Percentiles rank a stretch among this genome's conserved stretches.
These are phyloP conservation scores for Tolypocladium sp. DNA, from an alignment of 2,329 filamentous ascomycete species.

Conservation along the genomic window DNA sequence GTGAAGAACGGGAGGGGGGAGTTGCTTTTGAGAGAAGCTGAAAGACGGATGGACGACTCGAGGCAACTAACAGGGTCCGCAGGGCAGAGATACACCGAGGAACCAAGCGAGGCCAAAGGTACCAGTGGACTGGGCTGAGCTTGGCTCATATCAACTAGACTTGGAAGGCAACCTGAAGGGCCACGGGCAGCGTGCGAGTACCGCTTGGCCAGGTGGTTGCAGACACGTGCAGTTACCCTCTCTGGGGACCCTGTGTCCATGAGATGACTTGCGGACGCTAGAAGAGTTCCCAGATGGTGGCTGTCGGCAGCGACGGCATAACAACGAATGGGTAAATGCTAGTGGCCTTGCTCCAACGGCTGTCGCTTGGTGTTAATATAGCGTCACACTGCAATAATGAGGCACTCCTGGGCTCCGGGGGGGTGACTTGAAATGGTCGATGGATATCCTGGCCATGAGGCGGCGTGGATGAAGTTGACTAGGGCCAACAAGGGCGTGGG, in stretches of 20 bases:
- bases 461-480: not conserved
- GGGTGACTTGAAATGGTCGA: not conserved
- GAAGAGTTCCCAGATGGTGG: conserved; percentile 7
- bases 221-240: conserved; percentile 8
- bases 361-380: conserved; percentile 3
- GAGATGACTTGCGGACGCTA: conserved; percentile 8
- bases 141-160: conserved; percentile 5
- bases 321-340: conserved; percentile 3
- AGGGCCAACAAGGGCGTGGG: not conserved
- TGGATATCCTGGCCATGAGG: not conserved
- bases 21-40: conserved; percentile 13
- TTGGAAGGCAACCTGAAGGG: conserved; percentile 1
- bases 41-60: not conserved
- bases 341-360: conserved; percentile 8
- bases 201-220: conserved; percentile 3
- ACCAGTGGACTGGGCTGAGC: conserved; percentile 11
- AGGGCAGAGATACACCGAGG: conserved; percentile 9
- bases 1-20: conserved; percentile 7
- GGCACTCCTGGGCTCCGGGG: not conserved
- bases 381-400: not conserved
- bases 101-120: conserved; percentile 9
- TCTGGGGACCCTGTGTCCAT: conserved; percentile 1
- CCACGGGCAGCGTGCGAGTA: conserved; percentile 4
- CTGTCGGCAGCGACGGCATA: conserved; percentile 10
- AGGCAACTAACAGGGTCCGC: conserved; percentile 3